phyloP scores from a whole-genome alignment of 164 flowering plant species.

The Santalum album region DNA sequence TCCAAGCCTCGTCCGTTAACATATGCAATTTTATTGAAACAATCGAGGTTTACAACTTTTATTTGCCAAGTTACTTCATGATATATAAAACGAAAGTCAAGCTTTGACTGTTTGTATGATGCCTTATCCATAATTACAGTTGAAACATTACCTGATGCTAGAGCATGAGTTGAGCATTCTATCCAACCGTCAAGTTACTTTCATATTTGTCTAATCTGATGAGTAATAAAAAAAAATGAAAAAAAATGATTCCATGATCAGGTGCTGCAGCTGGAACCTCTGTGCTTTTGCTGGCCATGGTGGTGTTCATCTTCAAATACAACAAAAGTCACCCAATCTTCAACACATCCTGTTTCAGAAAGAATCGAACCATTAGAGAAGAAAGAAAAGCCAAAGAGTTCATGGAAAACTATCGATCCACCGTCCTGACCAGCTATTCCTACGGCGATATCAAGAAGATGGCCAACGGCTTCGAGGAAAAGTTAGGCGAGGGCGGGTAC shows the following conservation, averaged over 20 bases:
- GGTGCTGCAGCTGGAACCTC: slow-evolving; percentile 1
- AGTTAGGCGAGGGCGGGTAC: slow-evolving; percentile 15
- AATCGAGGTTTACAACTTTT: too few species aligned
- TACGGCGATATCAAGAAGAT: slow-evolving; percentile 9
- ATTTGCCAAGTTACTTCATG: too few species aligned
- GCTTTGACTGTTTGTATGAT: too few species aligned
- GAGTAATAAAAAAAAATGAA: too few species aligned
- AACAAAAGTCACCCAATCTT: not conserved
- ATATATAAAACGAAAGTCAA: too few species aligned
- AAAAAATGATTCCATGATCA: not conserved
- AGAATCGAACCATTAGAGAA: not conserved
- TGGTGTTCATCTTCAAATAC: slow-evolving; percentile 6
- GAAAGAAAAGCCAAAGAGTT: slow-evolving; percentile 7
- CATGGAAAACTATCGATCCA: slow-evolving; percentile 8
- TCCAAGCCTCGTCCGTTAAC: too few species aligned
- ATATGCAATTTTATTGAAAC: too few species aligned
- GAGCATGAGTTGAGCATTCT: too few species aligned
- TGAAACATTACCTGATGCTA: too few species aligned
- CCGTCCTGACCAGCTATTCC: slow-evolving; percentile 6
- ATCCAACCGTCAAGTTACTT: too few species aligned
- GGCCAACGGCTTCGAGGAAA: slow-evolving; percentile 9
- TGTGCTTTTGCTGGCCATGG: not conserved
- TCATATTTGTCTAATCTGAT: too few species aligned
- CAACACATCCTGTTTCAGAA: not conserved
- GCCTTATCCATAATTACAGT: too few species aligned